A percentile compares a stretch with the other conserved stretches of the same genome.
phyloP scores from a whole-genome alignment of 768 basidiomycete species.

The Austroboletus festivus region DNA sequence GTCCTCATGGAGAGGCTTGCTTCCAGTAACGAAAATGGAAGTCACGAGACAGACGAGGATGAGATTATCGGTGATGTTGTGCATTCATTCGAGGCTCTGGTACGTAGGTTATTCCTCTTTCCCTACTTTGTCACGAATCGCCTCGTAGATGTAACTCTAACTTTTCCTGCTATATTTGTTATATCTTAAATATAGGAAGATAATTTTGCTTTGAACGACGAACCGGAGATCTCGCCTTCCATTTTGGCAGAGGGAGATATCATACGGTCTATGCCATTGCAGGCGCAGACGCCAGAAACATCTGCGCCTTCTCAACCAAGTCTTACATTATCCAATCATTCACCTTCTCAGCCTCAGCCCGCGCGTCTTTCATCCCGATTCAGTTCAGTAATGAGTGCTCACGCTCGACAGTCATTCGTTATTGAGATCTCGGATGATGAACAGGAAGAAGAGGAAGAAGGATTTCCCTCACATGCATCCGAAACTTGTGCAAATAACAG shows the following conservation, averaged over 20 bases:
- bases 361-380: slow-evolving; percentile 22
- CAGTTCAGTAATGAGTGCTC: slow-evolving; percentile 22
- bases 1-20: slow-evolving; percentile 26
- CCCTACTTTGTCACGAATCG: slow-evolving; percentile 25
- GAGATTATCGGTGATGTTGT: slow-evolving; percentile 9
- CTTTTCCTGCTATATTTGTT: slow-evolving; percentile 15
- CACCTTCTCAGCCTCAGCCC: slow-evolving; percentile 4
- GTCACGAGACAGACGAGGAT: slow-evolving; percentile 37
- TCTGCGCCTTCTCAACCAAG: neutral
- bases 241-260: neutral
- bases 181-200: slow-evolving; percentile 14
- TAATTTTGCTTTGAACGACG: slow-evolving; percentile 6
- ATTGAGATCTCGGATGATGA: slow-evolving; percentile 34
- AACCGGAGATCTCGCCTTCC: neutral
- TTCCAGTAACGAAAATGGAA: slow-evolving; percentile 5
- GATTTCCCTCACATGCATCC: neutral
- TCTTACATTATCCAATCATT: neutral
- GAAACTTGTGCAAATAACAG: neutral
- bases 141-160: slow-evolving; percentile 32
- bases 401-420: slow-evolving; percentile 25
- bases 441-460: slow-evolving; percentile 22
- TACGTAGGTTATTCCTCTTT: slow-evolving; percentile 18
- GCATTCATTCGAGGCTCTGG: slow-evolving; percentile 21
- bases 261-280: neutral
- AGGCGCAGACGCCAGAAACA: slow-evolving; percentile 9